Evolutionary conservation across 495 filamentous ascomycete species (phyloP), one percentile per base, ranked within the genome.

Genomic region (Penicillium goetzii): DNA sequence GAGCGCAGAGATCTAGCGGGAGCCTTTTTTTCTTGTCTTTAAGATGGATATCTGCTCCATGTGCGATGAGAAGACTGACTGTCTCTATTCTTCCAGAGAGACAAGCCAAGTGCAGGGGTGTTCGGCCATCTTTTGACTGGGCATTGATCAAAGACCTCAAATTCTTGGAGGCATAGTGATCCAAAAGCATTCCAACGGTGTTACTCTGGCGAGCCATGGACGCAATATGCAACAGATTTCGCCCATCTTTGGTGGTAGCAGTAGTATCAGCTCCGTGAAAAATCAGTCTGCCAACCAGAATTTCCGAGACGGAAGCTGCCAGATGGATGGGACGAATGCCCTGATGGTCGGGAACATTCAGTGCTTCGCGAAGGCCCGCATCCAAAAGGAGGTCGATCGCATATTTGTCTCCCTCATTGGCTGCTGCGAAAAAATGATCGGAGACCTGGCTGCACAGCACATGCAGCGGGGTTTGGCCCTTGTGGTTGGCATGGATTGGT

Each of bases 211-310:
- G 64, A 30, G 75, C 70, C 38, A 62, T 57, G 4, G 75, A 68
- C 9, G 78, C 80, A 23, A 80, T 64, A 59, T 83, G 81, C 4
- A 83, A 65, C 19, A 75, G 55, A 11, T 73, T 80, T 17, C 68
- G 59, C 1, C 72, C 68, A 15, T 78, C 66, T 19, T 69, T 59
- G 0, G 79, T 78, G 7, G 25, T 28, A 14, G 40, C 41, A 10
- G 62, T 62, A 15, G 66, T 26, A 53, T 74, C 63, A 2, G 74
- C 77, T 5, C 80, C 80, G 0, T 65, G 65, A 14, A 59, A 32
- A n/a, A 83, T 68, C n/a, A 83, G 60, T 17, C 60, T 61, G 11
- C 40, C 61, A 11, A 77, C 62, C n/a, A 63, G 45, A n/a, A 50
- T 38, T 52, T 78, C 75, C 5, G 77, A 78, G 8, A 61, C 41